Base-by-base conservation (phyloP, 306 rosid genomes). In the Dalbergia cochinchinensis region DNA sequence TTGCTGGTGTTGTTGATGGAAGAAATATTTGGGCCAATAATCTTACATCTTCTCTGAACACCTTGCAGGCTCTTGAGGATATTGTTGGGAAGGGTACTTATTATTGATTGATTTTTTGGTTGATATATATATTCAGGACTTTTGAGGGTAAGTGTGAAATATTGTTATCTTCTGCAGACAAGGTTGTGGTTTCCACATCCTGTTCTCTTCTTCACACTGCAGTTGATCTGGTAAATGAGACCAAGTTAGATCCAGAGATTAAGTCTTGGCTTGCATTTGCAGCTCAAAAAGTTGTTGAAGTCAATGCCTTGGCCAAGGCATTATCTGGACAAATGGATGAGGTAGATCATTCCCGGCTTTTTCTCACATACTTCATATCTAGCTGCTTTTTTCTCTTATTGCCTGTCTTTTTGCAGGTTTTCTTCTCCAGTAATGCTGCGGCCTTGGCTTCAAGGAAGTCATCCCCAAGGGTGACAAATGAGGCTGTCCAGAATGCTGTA, bases 11-110 rank as follows among this genome's bases (percentile, higher is more conserved):
- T 18, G 97, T 92, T 72, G 97, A 92, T 88, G 97, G 97, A 80
- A 91, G 97, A 80, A 92, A 91, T 87, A 93, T 93, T 71, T 93
- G 98, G 98, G 98, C 98, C 65, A 93, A 90, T 66, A 90, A 91
- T 70, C 93, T 90, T 41, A 80, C 87, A 39, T 76, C 92, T 72
- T 91, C 98, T 73, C 85, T 93, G 34, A 51, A 58, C 16, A 80
- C 84, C 71, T 82, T 93, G 68, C 11, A 83, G 5, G 63, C 81
- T 53, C 85, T 93, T 33, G 94, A 85, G 84, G 83, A 87, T 73
- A 67, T 88, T 77, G 97, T 89, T 5, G 98, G 98, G 50, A 91
- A 93, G 90, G 98, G 98, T 91, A 71, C 71, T 35, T 74, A 37
- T 41, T 60, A 7, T 26, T 26, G 31, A 26, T 26, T 26, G 31